Evolutionary conservation across 768 basidiomycete genomes (phyloP), one percentile per base, ranked within the genome.

Genomic region (Termitomyces sp.): DNA sequence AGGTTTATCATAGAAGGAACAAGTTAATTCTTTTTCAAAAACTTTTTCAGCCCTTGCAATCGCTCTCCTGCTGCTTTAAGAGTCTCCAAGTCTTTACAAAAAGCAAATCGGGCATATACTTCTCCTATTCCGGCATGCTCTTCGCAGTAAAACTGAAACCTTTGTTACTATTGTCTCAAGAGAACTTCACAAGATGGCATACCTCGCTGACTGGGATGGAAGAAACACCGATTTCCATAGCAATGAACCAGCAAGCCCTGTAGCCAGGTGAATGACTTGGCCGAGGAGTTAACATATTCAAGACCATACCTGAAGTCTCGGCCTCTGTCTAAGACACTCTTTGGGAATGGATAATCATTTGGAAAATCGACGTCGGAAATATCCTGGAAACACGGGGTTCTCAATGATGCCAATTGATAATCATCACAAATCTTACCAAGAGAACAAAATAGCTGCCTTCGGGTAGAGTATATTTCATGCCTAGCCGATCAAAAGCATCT

Each of bases 151-250:
- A 98, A 98, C 92, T 96, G 40, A 34, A 62, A 51, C 31, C 1
- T 56, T 45, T 59, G 54, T 60, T 31, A 25, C 50, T 4, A 8
- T 25, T 40, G 14, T 20, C 6, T 65, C 46, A 69, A 63, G 15
- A 53, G 5, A 17, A 31, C 49, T 48, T 50, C 42, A 37, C 42
- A 9, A 15, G 48, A 57, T 20, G n/a, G 69, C 83, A 68, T 73
- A 94, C 94, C 83, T 96, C 94, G 82, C 94, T 96, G 61, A 95
- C 93, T 12, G 95, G 95, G 62, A 98, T 97, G 6, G 91, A 87
- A 37, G 94, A 96, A 25, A 98, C 94, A 7, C 93, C 92, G 47
- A 96, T 73, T 71, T 95, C 91, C 72, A 88, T 79, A 2, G 94
- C 94, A 65, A 97, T 89, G 78, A 95, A 96, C 96, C 96, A 98